phyloP scores from a whole-genome alignment of 495 filamentous ascomycete species.

The Tirmania nivea region DNA sequence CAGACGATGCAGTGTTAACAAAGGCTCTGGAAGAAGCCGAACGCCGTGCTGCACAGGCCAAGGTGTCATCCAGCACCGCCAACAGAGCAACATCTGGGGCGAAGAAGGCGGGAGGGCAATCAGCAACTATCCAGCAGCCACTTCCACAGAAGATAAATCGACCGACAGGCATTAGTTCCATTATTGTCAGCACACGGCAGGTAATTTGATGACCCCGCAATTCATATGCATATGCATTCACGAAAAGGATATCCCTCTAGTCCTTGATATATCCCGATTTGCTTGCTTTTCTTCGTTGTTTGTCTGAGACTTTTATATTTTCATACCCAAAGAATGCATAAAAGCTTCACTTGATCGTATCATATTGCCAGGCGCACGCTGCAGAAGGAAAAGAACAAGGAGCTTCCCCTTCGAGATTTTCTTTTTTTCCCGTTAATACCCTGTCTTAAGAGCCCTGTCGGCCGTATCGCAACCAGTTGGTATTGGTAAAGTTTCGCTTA shows the following conservation, averaged over 20 bases:
- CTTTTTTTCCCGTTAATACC: too few species aligned
- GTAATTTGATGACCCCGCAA: conserved; percentile 1
- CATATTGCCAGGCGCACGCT: background rate
- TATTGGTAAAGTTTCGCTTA: too few species aligned
- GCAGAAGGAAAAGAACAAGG: too few species aligned
- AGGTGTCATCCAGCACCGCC: conserved; percentile 9
- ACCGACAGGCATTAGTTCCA: conserved; percentile 34
- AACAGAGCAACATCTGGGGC: conserved; percentile 1
- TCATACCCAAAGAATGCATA: background rate
- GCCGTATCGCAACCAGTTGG: too few species aligned
- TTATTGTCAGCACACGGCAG: conserved; percentile 42
- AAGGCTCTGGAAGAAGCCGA: conserved; percentile 22
- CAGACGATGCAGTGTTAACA: conserved; percentile 23
- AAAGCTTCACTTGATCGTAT: background rate
- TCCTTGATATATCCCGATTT: too few species aligned
- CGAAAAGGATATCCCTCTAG: background rate
- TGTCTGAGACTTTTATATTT: background rate
- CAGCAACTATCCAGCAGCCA: conserved; percentile 38
- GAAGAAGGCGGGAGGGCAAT: background rate
- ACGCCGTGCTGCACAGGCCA: conserved; percentile 6
- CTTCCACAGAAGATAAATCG: conserved; percentile 40
- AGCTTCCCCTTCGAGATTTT: too few species aligned
- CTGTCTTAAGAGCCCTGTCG: too few species aligned
- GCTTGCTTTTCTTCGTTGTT: background rate
- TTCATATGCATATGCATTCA: background rate